These are phyloP conservation scores for Russula vinacea DNA, from an alignment of 768 basidiomycete species.

Conservation along the genomic window DNA sequence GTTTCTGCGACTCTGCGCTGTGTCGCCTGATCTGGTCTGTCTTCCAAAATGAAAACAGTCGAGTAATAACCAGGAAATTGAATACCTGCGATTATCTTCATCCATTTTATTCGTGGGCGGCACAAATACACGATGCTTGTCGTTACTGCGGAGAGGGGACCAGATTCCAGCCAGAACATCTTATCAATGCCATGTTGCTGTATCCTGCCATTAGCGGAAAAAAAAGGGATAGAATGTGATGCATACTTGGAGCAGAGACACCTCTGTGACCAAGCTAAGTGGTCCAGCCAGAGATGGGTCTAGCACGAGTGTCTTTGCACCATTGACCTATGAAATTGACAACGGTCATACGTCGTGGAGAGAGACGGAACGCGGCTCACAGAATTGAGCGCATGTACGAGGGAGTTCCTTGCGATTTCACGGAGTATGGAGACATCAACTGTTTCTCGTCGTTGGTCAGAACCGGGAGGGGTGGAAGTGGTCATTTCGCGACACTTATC, in stretches of 20 bases:
- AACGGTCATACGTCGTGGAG: neutral
- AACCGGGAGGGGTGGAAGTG: conserved; percentile 32
- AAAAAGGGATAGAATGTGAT: neutral
- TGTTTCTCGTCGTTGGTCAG: conserved; percentile 36
- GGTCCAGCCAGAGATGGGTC: conserved; percentile 87
- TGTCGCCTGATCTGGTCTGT: conserved; percentile 91
- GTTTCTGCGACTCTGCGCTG: conserved; percentile 63
- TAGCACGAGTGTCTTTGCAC: conserved; percentile 94
- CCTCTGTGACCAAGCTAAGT: conserved; percentile 91
- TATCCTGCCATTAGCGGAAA: neutral
- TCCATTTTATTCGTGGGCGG: conserved; percentile 77
- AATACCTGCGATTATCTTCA: conserved; percentile 90
- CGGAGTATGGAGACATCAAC: conserved; percentile 65
- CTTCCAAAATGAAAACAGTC: conserved; percentile 32
- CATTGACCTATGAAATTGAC: conserved; percentile 60
- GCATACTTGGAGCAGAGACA: conserved; percentile 82
- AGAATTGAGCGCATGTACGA: conserved; percentile 83
- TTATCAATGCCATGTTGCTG: conserved; percentile 99
- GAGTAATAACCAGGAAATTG: conserved; percentile 29
- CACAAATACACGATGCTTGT: conserved; percentile 92
- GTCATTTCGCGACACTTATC: conserved; percentile 23
- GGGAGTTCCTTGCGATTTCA: conserved; percentile 74
- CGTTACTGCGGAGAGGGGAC: conserved; percentile 76
- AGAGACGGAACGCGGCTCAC: conserved; percentile 38
- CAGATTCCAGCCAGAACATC: conserved; percentile 98